Evolutionary conservation across 768 basidiomycete genomes (phyloP), one percentile per base, ranked within the genome.

Genomic region (Lentinula detonsa): DNA sequence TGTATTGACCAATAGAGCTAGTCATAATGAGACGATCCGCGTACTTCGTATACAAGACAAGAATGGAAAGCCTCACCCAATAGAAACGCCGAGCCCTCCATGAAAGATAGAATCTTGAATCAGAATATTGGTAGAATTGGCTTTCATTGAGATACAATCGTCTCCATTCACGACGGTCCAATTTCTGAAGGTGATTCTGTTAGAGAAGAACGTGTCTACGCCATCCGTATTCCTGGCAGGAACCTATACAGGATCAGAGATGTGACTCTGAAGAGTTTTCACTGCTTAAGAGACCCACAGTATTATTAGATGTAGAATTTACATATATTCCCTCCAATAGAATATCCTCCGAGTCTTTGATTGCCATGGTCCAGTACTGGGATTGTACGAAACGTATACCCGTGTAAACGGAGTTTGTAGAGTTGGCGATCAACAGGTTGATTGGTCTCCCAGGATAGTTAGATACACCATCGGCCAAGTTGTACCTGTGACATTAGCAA

Each of bases 331-430:
- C 70, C 53, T 74, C 70, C 61, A 77, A 65, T 28, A 75, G 63
- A 37, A 78, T 67, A 55, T 75, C 71, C 55, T 72, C 68, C 18
- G 75, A 73, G 28, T 67, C 60, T 37, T 69, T 71, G 34, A 77
- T 64, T 21, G 74, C 68, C 67, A 74, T 76, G 2, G 77, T 76
- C 77, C 77, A 78, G 63, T 76, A 75, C 60, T 76, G 75, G 18
- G 74, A 75, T 59, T 77, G 77, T 31, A 77, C 70, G 52, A 78
- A 73, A 53, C 73, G 71, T 43, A 76, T 64, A 23, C 75, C 74
- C n/a, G 67, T 64, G 57, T 76, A 72, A 3, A 67, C 61, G 10
- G 75, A 75, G 43, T 75, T 66, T 11, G 68, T 76, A 5, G 74
- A 73, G 34, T 76, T 71, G 15, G 68, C 66, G 54, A 77, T 73